Evolutionary conservation across 106 monocot genomes (phyloP).

Genomic region (Platanthera zijinensis): DNA sequence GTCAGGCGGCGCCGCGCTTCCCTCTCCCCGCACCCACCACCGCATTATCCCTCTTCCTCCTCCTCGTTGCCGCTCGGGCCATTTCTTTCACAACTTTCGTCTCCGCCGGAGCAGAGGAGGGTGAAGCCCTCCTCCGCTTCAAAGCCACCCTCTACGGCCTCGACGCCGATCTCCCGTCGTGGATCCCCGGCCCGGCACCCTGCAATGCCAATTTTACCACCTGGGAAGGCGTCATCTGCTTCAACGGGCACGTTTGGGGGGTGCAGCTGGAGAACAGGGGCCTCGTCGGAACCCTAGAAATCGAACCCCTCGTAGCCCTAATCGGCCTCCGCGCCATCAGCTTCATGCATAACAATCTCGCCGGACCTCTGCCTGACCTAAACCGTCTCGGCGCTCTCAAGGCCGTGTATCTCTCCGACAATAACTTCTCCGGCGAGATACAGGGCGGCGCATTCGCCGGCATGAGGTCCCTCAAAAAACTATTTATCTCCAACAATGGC

Average conservation of each 20-base stretch:
- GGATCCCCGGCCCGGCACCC: conserved; percentile 11
- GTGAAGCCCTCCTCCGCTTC: conserved; percentile 25
- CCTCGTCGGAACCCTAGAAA: conserved; percentile 18
- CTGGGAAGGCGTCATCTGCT: conserved; percentile 41
- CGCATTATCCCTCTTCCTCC: conserved; percentile 5
- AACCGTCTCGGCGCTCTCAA: conserved; percentile 17
- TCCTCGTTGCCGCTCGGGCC: background rate
- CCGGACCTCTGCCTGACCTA: conserved; percentile 30
- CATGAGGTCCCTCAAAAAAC: conserved; percentile 19
- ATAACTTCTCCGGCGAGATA: conserved; percentile 34
- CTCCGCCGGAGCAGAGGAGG: conserved; percentile 3
- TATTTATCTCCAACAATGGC: conserved; percentile 25
- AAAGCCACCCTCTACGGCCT: conserved; percentile 14
- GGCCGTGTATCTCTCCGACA: conserved; percentile 30
- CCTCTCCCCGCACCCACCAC: background rate
- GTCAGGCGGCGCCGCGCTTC: background rate
- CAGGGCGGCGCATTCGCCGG: conserved; percentile 18
- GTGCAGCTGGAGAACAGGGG: conserved; percentile 29
- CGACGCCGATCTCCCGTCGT: background rate
- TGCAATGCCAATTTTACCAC: conserved; percentile 12
- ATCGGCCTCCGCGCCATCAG: conserved; percentile 29
- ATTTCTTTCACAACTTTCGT: background rate
- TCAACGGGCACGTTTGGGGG: conserved; percentile 15
- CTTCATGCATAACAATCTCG: conserved; percentile 39
- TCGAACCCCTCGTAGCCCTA: conserved; percentile 13